A percentile compares a stretch with the other conserved stretches of the same genome.
phyloP scores from a whole-genome alignment of 495 filamentous ascomycete genomes.

The Symbiotaphrina buchneri region DNA sequence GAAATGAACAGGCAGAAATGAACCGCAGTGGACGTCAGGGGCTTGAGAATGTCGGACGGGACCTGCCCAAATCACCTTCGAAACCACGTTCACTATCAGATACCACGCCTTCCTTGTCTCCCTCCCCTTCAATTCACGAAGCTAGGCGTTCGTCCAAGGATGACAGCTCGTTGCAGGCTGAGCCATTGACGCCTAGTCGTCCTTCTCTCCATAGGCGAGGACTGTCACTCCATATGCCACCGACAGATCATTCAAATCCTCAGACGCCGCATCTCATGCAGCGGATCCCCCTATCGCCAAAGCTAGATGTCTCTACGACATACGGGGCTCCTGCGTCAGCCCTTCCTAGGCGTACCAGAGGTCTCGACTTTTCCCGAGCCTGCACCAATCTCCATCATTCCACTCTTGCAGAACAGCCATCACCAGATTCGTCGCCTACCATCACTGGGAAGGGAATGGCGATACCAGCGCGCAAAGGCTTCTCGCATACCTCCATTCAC shows the following conservation, averaged over 20 bases:
- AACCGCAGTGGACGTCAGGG: too few relatives aligned
- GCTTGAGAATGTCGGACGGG: too few relatives aligned
- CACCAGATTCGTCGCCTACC: conserved; percentile 88
- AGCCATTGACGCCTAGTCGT: conserved; percentile 41
- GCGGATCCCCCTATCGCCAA: conserved; percentile 58
- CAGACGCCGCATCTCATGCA: conserved; percentile 31
- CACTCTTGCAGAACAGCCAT: conserved; percentile 67
- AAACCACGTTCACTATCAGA: conserved; percentile 20
- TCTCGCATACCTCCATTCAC: conserved; percentile 21
- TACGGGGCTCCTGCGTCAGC: conserved; percentile 72
- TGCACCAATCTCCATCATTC: conserved; percentile 94
- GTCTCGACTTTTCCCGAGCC: conserved; percentile 78
- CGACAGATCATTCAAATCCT: conserved; percentile 24
- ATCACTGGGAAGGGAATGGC: conserved; percentile 56
- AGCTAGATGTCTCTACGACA: conserved; percentile 58
- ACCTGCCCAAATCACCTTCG: too few relatives aligned
- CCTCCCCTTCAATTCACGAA: conserved; percentile 43
- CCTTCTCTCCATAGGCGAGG: conserved; percentile 32
- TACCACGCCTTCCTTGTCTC: conserved; percentile 23
- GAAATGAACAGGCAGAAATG: too few relatives aligned
- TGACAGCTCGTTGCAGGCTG: conserved; percentile 40
- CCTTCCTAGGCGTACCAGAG: conserved; percentile 66
- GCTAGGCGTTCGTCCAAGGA: conserved; percentile 46
- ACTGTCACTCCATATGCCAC: conserved; percentile 54
- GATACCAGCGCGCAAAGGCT: conserved; percentile 39